Evolutionary conservation across 306 rosid species (phyloP).

Genomic region (Corylus americana): DNA sequence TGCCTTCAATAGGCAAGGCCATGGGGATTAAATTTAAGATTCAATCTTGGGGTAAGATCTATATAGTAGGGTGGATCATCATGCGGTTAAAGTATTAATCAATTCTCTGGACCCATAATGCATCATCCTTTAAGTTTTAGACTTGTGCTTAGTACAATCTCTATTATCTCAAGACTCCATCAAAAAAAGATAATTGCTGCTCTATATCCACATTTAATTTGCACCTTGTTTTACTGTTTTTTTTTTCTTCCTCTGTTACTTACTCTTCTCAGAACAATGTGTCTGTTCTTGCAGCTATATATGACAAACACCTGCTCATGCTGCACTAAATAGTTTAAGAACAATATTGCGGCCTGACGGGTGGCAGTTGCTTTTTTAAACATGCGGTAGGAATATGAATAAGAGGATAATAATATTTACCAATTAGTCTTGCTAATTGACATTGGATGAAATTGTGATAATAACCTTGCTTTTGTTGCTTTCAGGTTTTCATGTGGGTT

Average conservation of each 20-base stretch:
- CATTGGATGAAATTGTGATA: constrained; percentile 10
- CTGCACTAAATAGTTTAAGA: constrained; percentile 55
- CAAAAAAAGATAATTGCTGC: not conserved
- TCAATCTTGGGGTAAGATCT: not conserved
- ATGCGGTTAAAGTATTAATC: not conserved
- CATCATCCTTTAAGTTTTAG: not conserved
- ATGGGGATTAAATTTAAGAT: not conserved
- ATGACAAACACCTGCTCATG: constrained; percentile 62
- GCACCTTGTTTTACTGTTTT: not conserved
- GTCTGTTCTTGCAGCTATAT: constrained; percentile 43
- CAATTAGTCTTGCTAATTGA: not conserved
- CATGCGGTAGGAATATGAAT: constrained; percentile 47
- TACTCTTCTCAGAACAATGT: not conserved
- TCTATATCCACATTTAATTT: not conserved
- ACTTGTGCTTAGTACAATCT: not conserved
- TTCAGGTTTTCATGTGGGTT: constrained; percentile 59
- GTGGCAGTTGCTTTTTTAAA: constrained; percentile 56
- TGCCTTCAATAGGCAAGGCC: not conserved
- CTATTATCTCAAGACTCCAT: not conserved
- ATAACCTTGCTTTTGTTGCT: constrained; percentile 3
- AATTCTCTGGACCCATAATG: not conserved
- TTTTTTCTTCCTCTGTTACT: not conserved
- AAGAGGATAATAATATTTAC: not conserved
- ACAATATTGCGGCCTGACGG: constrained; percentile 55
- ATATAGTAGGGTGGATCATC: not conserved